Evolutionary conservation across 1,284 basidiomycete species (phyloP).

Genomic region (Ganoderma meredithae): DNA sequence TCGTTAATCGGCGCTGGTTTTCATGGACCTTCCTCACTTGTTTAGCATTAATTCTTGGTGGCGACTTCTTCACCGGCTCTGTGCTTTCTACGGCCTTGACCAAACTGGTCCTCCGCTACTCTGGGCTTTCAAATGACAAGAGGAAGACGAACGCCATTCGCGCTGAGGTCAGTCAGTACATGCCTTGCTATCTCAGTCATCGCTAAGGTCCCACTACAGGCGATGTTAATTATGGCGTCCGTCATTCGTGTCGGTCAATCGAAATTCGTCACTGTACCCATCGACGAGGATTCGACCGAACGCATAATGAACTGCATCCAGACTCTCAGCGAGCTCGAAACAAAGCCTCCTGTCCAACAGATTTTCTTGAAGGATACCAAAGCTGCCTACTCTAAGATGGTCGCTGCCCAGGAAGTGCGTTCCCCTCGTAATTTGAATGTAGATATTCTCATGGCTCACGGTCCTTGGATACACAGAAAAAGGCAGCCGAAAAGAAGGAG

Average conservation of each 20-base stretch:
- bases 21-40: constrained; percentile 1
- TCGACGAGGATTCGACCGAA: constrained; percentile 98
- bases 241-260: constrained; percentile 97
- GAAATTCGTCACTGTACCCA: constrained; percentile 91
- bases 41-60: constrained; percentile 86
- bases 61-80: constrained; percentile 97
- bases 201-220: constrained; percentile 49
- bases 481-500: constrained; percentile 89
- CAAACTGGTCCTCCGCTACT: constrained; percentile 90
- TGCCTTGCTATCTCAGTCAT: neutral
- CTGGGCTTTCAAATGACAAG: constrained; percentile 65
- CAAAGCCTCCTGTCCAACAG: constrained; percentile 71
- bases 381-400: constrained; percentile 94
- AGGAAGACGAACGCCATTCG: constrained; percentile 76
- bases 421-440: constrained; percentile 41
- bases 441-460: neutral
- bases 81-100: constrained; percentile 91
- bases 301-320: constrained; percentile 98
- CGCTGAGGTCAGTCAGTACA: constrained; percentile 72
- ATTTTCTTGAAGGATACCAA: constrained; percentile 96
- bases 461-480: constrained; percentile 54
- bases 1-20: neutral
- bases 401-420: constrained; percentile 87
- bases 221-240: constrained; percentile 98
- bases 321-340: constrained; percentile 83